Evolutionary conservation across 108 stramenopile species (phyloP).

Genomic region (Nannochloropsis salina): DNA sequence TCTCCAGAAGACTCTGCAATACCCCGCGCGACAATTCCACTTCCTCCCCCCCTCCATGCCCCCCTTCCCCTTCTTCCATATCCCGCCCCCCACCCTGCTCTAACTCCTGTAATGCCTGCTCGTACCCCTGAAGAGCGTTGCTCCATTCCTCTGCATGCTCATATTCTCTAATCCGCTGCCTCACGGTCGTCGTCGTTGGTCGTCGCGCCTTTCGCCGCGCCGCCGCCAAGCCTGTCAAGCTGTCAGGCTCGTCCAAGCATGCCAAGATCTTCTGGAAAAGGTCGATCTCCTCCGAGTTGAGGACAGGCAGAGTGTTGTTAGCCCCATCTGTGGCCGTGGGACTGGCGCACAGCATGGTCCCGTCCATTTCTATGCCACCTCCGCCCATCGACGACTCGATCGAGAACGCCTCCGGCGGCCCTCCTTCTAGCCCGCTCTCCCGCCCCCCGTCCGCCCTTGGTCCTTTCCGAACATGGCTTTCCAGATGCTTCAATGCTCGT

Average conservation of each 20-base stretch:
- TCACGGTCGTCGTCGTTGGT: constrained; percentile 32
- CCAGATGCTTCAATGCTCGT: constrained; percentile 37
- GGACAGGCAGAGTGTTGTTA: constrained; percentile 35
- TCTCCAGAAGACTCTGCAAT: constrained; percentile 43
- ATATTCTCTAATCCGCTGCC: constrained; percentile 37
- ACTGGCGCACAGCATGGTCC: not conserved
- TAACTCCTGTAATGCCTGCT: constrained; percentile 44
- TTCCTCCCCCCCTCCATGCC: constrained; percentile 24
- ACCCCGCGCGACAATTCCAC: constrained; percentile 42
- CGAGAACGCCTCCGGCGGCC: not conserved
- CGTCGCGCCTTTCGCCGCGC: constrained; percentile 23
- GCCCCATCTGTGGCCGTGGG: constrained; percentile 37
- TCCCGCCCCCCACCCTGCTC: constrained; percentile 28
- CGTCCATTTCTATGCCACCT: not conserved
- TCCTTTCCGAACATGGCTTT: constrained; percentile 28
- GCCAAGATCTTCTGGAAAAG: constrained; percentile 26
- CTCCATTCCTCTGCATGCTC: constrained; percentile 51
- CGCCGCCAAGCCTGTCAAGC: constrained; percentile 35
- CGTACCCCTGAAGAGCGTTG: constrained; percentile 45
- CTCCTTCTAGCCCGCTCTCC: not conserved
- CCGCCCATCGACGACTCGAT: not conserved
- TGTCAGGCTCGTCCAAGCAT: constrained; percentile 36
- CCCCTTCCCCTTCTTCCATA: not conserved
- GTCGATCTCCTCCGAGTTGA: constrained; percentile 33
- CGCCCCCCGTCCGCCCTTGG: constrained; percentile 23